Conservation (phyloP, 768 basidiomycete genomes). For the Tricholoma flavovirens region DNA sequence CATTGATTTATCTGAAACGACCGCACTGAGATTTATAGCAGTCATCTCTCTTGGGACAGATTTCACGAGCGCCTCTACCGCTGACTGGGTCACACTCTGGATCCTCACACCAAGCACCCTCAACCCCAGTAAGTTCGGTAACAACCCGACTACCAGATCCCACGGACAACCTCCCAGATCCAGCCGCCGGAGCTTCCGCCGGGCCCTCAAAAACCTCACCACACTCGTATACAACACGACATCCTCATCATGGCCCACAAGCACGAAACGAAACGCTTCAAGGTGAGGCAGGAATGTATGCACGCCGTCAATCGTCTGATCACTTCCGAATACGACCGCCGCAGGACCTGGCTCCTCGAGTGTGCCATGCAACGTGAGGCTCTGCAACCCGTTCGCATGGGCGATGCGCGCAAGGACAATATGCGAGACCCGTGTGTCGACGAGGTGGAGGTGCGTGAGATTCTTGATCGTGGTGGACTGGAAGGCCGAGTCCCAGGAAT, state of each 20-base stretch:
- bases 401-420: conserved; percentile 58
- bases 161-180: conserved; percentile 65
- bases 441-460: conserved; percentile 64
- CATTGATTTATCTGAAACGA: conserved; percentile 44
- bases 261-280: conserved; percentile 55
- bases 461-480: conserved; percentile 57
- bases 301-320: conserved; percentile 50
- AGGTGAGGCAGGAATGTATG: conserved; percentile 62
- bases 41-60: conserved; percentile 41
- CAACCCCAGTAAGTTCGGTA: conserved; percentile 46
- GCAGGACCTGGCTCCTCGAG: conserved; percentile 56
- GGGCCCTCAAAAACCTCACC: conserved; percentile 44
- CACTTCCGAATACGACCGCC: conserved; percentile 53
- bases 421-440: conserved; percentile 63
- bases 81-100: conserved; percentile 36
- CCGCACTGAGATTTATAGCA: conserved; percentile 48
- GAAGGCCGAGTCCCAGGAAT: conserved; percentile 66
- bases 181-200: conserved; percentile 45
- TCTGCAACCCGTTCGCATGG: conserved; percentile 54
- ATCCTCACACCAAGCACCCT: conserved; percentile 56
- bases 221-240: conserved; percentile 46
- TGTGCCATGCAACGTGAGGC: conserved; percentile 61
- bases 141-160: conserved; percentile 47
- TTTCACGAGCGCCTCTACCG: conserved; percentile 33
- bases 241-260: conserved; percentile 61